Base-by-base conservation (phyloP, 352 stramenopile species). In the Globisporangium solare region DNA sequence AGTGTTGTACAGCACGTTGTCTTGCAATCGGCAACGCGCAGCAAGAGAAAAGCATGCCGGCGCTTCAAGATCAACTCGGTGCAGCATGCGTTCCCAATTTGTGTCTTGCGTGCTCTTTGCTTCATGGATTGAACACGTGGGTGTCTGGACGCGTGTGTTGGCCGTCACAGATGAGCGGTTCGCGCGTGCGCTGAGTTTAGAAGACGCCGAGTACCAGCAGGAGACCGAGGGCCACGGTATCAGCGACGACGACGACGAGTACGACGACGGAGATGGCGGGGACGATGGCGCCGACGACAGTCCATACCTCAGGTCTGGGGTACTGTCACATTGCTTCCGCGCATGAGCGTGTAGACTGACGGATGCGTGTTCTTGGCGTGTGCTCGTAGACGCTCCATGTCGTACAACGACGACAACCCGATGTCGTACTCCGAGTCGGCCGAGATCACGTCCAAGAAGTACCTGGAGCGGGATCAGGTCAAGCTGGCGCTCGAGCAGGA, bases 381-480 rank as follows among this genome's bases (percentile, higher is more conserved):
- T 47, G 8, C 5, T 2, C 24, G 5, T 10, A 70, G 59, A 37
- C 56, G 67, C 31, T 71, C 70, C 0, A 53, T 20, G 6, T 78
- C 67, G 14, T 70, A 66, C 31, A 56, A 72, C 5, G 57, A 55
- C 45, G 69, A 76, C n/a, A 62, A 60, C 8, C 66, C 70, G 6
- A 67, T 61, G 18, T 56, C 59, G 14, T 83, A 82, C 51, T 71
- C 65, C 2, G 79, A 93, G 45, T 86, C 75, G 3, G 80, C 80
- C 14, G 78, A 87, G 50, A 93, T 93, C 68, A 80, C 84, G 47
- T 84, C 80, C 12, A 91, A 90, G 54, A 92, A 88, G 56, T 88
- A 83, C 52, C 66, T 86, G 54, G 74, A 88, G 64, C 75, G 82
- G 17, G 73, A 87, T 32, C 82, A 89, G 47, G 69, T 89, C 31